Evolutionary conservation across 192 early-diverging fungal species (phyloP).

Genomic region (Thamnidium elegans): DNA sequence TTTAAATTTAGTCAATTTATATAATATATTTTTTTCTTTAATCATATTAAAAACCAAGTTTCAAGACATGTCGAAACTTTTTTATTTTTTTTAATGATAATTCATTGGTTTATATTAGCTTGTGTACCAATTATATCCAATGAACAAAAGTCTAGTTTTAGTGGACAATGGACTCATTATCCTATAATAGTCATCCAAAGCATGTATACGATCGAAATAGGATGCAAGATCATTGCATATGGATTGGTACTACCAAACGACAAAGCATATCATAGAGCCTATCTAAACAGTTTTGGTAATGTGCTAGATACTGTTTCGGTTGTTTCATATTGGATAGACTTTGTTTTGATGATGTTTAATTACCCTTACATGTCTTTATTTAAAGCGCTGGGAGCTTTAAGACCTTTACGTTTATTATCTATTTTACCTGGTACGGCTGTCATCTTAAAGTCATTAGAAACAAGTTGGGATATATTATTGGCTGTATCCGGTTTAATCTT

Average conservation of each 20-base stretch:
- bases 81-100: constrained; percentile 40
- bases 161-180: constrained; percentile 42
- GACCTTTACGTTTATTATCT: constrained; percentile 47
- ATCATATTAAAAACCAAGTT: neutral
- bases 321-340: constrained; percentile 53
- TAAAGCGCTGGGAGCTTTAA: constrained; percentile 47
- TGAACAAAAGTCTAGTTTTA: constrained; percentile 39
- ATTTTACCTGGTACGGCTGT: constrained; percentile 38
- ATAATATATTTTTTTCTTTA: neutral
- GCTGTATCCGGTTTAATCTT: constrained; percentile 48
- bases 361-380: constrained; percentile 44
- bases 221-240: constrained; percentile 42
- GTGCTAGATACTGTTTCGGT: constrained; percentile 46
- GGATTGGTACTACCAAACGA: constrained; percentile 25
- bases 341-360: constrained; percentile 40
- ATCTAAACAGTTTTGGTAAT: constrained; percentile 43
- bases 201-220: constrained; percentile 41
- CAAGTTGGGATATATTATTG: constrained; percentile 34
- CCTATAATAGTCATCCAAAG: constrained; percentile 39
- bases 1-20: neutral
- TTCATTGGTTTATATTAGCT: constrained; percentile 47
- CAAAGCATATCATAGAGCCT: constrained; percentile 36
- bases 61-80: constrained; percentile 35
- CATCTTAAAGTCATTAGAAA: constrained; percentile 34
- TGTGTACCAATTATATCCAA: constrained; percentile 30